A percentile compares a stretch with the other conserved stretches of the same genome.
These are phyloP conservation scores for Sarocladium strictum DNA, from an alignment of 2,329 filamentous ascomycete species.

Conservation along the genomic window DNA sequence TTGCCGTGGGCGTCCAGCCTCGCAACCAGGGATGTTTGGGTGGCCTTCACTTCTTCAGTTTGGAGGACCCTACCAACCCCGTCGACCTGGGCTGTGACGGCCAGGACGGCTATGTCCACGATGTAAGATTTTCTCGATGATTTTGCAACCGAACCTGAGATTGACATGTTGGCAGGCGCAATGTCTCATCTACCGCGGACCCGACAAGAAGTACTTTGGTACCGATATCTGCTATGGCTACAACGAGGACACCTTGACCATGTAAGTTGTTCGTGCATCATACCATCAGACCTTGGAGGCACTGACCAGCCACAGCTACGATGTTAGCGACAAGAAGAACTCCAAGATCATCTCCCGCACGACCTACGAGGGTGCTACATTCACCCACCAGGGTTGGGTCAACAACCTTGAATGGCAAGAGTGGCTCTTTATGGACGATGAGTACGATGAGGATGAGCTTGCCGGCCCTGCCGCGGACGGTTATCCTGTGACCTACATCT, in stretches of 20 bases:
- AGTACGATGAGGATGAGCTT: constrained; percentile 39
- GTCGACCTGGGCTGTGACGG: constrained; percentile 43
- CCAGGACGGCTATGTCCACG: constrained; percentile 50
- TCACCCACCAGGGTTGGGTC: constrained; percentile 52
- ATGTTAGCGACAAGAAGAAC: constrained; percentile 43
- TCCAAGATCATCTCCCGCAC: constrained; percentile 44
- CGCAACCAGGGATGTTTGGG: constrained; percentile 11
- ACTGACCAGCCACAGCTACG: constrained; percentile 18
- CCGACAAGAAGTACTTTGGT: constrained; percentile 37
- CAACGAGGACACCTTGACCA: constrained; percentile 44
- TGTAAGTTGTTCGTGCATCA: constrained; percentile 28
- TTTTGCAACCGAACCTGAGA: not conserved
- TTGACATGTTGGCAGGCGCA: constrained; percentile 30
- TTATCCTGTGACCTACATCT: constrained; percentile 42
- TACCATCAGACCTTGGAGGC: not conserved
- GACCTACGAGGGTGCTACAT: constrained; percentile 49
- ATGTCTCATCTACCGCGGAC: constrained; percentile 45
- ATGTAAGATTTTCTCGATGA: constrained; percentile 17
- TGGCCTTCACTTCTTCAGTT: constrained; percentile 45
- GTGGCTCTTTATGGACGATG: constrained; percentile 41
- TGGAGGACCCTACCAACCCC: constrained; percentile 45
- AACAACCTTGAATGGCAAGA: constrained; percentile 37
- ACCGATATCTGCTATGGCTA: constrained; percentile 48
- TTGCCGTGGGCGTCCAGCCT: constrained; percentile 11
- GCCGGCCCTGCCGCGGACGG: constrained; percentile 32